These are phyloP conservation scores for Trametes pubescens DNA, from an alignment of 1,284 basidiomycete species.

Conservation along the genomic window DNA sequence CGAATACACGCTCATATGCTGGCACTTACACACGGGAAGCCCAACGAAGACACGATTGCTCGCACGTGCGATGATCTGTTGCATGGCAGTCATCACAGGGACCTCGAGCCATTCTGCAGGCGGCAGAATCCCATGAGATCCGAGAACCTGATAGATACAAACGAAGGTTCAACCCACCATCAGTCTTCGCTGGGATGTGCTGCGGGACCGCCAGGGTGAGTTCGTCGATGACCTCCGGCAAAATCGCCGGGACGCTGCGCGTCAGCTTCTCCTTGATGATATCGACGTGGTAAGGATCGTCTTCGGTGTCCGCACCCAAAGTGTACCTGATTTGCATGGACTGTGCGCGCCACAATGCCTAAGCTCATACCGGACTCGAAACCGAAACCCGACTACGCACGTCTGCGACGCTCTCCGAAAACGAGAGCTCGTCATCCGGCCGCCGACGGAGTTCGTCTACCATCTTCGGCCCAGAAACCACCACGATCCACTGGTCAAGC, in stretches of 20 bases:
- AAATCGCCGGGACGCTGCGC: slow-evolving; percentile 33
- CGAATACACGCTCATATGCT: too few relatives aligned
- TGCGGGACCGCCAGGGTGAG: slow-evolving; percentile 30
- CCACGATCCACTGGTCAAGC: slow-evolving; percentile 43
- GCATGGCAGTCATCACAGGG: slow-evolving; percentile 50
- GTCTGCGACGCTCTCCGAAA: slow-evolving; percentile 37
- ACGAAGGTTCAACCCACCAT: slow-evolving; percentile 12
- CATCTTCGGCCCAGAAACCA: slow-evolving; percentile 34
- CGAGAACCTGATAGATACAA: neutral
- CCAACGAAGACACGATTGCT: slow-evolving; percentile 57
- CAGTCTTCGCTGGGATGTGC: slow-evolving; percentile 19
- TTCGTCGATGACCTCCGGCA: slow-evolving; percentile 41
- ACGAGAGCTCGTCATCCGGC: slow-evolving; percentile 43
- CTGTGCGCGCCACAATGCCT: neutral
- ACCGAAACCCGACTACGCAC: slow-evolving; percentile 28
- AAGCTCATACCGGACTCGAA: too few relatives aligned
- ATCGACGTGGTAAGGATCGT: slow-evolving; percentile 40
- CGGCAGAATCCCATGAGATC: neutral
- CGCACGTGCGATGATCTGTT: slow-evolving; percentile 50
- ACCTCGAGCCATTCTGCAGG: slow-evolving; percentile 40
- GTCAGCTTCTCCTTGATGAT: slow-evolving; percentile 38
- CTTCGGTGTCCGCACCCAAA: slow-evolving; percentile 35
- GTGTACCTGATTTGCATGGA: slow-evolving; percentile 32
- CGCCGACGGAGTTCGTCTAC: slow-evolving; percentile 43
- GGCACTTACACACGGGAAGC: slow-evolving; percentile 43